phyloP scores from a whole-genome alignment of 805 yeast genomes.

The Lipomyces oligophaga region DNA sequence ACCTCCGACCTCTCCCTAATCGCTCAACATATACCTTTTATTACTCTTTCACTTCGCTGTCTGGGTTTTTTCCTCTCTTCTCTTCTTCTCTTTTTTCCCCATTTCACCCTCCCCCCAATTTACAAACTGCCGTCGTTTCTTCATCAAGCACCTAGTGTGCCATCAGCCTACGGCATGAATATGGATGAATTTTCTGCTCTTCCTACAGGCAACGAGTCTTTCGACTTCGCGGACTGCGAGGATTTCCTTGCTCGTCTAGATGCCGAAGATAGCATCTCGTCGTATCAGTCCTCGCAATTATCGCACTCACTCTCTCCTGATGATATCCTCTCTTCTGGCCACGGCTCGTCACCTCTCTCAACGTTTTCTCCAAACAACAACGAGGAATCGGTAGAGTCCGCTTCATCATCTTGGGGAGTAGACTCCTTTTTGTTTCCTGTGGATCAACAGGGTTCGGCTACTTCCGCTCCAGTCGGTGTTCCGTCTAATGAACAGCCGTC shows the following conservation, averaged over 20 bases:
- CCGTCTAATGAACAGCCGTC: neutral
- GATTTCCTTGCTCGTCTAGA: constrained; percentile 31
- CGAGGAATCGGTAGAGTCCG: constrained; percentile 4
- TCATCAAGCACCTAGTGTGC: neutral
- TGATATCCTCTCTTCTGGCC: constrained; percentile 20
- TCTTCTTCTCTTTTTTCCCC: neutral
- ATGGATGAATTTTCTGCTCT: constrained; percentile 16
- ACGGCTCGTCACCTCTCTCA: constrained; percentile 27
- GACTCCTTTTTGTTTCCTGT: constrained; percentile 21
- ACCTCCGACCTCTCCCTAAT: too few relatives aligned
- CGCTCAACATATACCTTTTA: too few relatives aligned
- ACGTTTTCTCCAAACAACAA: constrained; percentile 15
- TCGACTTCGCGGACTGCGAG: constrained; percentile 32
- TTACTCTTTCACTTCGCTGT: neutral
- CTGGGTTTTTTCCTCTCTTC: neutral
- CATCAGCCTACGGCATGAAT: neutral
- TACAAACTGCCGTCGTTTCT: too few relatives aligned
- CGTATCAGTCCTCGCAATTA: constrained; percentile 15
- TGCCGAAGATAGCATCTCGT: constrained; percentile 22
- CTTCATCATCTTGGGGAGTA: constrained; percentile 17
- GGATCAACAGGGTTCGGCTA: constrained; percentile 4
- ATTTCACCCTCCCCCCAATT: neutral
- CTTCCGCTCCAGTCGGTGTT: neutral
- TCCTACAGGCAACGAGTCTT: constrained; percentile 9
- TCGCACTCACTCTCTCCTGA: constrained; percentile 22